Evolutionary conservation across 176 grass and related monocot genomes (phyloP).

Genomic region (Bolboschoenus planiculmis): DNA sequence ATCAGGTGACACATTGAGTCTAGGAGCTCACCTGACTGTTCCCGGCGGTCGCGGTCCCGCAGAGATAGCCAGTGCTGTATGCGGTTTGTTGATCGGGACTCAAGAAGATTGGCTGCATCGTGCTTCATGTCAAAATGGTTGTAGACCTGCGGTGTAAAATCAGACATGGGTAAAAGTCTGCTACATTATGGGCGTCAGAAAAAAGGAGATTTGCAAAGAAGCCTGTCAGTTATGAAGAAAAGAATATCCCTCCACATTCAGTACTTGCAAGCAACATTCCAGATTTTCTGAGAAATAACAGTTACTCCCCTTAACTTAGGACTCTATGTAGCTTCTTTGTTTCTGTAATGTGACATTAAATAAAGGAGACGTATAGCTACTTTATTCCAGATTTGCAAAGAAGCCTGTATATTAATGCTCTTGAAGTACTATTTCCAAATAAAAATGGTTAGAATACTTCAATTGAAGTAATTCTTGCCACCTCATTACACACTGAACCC

Average conservation of each 20-base stretch:
- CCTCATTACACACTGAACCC: neutral
- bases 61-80: constrained; percentile 65
- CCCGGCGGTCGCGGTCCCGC: constrained; percentile 58
- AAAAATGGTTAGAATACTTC: neutral
- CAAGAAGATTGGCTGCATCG: constrained; percentile 77
- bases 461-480: neutral
- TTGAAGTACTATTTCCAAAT: neutral
- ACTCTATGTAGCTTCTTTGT: neutral
- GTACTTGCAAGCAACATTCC: neutral
- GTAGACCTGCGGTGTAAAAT: constrained; percentile 53
- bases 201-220: neutral
- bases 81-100: constrained; percentile 62
- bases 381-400: neutral
- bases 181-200: neutral
- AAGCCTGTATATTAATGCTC: neutral
- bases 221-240: neutral
- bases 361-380: neutral
- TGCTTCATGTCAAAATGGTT: constrained; percentile 97
- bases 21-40: constrained; percentile 51
- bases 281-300: neutral
- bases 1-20: constrained; percentile 82
- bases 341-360: neutral
- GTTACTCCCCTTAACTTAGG: neutral
- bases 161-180: neutral
- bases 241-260: neutral